Evolutionary conservation across 169 alveolate species (phyloP), one percentile per base, ranked within the genome.

Genomic region (Plasmodium vivax): DNA sequence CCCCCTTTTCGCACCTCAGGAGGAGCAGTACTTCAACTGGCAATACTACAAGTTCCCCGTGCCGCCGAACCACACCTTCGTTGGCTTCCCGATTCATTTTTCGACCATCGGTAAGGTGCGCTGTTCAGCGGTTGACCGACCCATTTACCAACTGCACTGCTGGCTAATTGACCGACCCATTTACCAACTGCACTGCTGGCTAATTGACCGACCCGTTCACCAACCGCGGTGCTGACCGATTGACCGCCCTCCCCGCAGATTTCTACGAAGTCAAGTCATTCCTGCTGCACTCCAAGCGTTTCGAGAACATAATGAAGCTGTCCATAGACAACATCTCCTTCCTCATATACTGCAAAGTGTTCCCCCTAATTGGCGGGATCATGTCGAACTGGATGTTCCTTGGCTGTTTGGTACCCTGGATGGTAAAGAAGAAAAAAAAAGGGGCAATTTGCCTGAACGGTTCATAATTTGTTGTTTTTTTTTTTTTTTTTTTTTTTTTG

Each of bases 1-100:
- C 77, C 38, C n/a, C 77, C 38, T 23, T 68, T 68, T 23, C 23
- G 38, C 43, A 19, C 77, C 77, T 68, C 77, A 95, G 96, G 98
- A 96, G 96, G 98, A 97, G 71, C 97, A 94, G 62, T 96, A 96
- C 82, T 97, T 96, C 81, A 96, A 95, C 34, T 97, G 98, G 98
- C 96, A 95, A 71, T 93, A 96, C 47, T 88, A 93, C 54, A 95
- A 97, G 74, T 93, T 97, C 68, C 98, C 98, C 19, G 96, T 97
- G 2, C 96, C 96, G 3, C 97, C 97, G 2, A 97, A 96, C 88
- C 97, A 95, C 81, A 97, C 98, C 16, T 97, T 97, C 87, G 96
- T 97, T 7, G 98, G 98, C n/a, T 94, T 96, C n/a, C 98, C 98
- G 5, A 96, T 97, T 23, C 98, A 97, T 83, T 97, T 97, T 91